A percentile compares a stretch with the other conserved stretches of the same genome.
phyloP scores from a whole-genome alignment of 2,329 filamentous ascomycete species.

The Ceratocystis eucalypticola region DNA sequence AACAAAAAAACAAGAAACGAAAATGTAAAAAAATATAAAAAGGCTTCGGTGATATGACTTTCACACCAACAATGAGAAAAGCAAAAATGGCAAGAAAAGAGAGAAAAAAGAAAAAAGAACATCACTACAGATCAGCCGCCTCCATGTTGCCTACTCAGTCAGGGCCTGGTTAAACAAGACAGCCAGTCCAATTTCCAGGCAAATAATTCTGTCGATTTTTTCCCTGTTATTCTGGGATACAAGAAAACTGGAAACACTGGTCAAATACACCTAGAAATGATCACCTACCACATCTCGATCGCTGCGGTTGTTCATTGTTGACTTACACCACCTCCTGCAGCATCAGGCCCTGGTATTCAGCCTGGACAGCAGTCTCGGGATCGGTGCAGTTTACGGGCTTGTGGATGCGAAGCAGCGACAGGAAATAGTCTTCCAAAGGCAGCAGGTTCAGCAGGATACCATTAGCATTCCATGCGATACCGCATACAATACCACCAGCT shows the following conservation, averaged over 20 bases:
- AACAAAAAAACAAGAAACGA: background rate
- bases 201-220: background rate
- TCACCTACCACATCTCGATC: background rate
- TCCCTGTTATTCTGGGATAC: background rate
- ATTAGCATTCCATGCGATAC: conserved; percentile 47
- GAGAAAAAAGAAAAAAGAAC: background rate
- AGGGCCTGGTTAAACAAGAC: background rate
- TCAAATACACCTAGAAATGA: background rate
- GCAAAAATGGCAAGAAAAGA: background rate
- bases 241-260: background rate
- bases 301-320: background rate
- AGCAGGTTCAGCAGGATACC: conserved; percentile 47
- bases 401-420: conserved; percentile 48
- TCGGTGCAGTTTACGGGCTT: conserved; percentile 41
- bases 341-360: conserved; percentile 24
- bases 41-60: conserved; percentile 4
- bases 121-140: background rate
- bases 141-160: background rate
- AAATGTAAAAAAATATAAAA: conserved; percentile 3
- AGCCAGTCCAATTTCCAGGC: background rate
- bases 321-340: conserved; percentile 20
- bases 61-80: background rate
- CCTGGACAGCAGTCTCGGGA: conserved; percentile 27
- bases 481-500: conserved; percentile 52
- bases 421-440: conserved; percentile 53